phyloP scores from a whole-genome alignment of 805 yeast genomes.

The Ogataea allantospora region DNA sequence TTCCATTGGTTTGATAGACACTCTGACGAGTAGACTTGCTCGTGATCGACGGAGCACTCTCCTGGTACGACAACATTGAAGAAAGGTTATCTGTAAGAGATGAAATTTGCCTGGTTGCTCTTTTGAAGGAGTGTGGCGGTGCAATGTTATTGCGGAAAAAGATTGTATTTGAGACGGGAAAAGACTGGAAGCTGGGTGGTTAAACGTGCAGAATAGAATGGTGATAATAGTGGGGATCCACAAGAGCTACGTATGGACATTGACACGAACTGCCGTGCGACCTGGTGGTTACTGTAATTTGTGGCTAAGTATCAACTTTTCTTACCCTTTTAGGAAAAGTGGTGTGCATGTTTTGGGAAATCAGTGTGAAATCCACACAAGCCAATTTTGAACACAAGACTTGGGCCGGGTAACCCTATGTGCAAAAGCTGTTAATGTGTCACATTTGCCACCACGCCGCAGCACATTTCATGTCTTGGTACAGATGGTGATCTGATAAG shows the following conservation, averaged over 20 bases:
- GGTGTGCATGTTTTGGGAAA: constrained; percentile 13
- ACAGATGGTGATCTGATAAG: constrained; percentile 10
- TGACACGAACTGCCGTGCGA: neutral
- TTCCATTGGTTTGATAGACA: constrained; percentile 67
- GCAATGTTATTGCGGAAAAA: neutral
- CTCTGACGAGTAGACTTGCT: constrained; percentile 34
- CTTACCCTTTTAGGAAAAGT: constrained; percentile 13
- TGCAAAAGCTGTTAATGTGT: constrained; percentile 5
- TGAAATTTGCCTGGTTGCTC: constrained; percentile 14
- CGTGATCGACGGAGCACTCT: constrained; percentile 29
- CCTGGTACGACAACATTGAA: constrained; percentile 30
- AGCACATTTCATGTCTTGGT: too few relatives aligned
- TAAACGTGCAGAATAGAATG: neutral
- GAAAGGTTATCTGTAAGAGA: constrained; percentile 11
- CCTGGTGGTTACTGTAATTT: neutral
- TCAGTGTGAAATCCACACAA: neutral
- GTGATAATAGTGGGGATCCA: neutral
- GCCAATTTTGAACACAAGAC: neutral
- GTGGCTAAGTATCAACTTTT: constrained; percentile 8
- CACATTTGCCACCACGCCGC: constrained; percentile 14
- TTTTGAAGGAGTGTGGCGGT: constrained; percentile 13
- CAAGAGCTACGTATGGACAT: neutral
- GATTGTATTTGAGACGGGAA: neutral
- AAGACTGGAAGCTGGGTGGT: neutral
- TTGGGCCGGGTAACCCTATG: constrained; percentile 9